Conservation (phyloP, 1,284 basidiomycete genomes). For the Trametes pubescens region DNA sequence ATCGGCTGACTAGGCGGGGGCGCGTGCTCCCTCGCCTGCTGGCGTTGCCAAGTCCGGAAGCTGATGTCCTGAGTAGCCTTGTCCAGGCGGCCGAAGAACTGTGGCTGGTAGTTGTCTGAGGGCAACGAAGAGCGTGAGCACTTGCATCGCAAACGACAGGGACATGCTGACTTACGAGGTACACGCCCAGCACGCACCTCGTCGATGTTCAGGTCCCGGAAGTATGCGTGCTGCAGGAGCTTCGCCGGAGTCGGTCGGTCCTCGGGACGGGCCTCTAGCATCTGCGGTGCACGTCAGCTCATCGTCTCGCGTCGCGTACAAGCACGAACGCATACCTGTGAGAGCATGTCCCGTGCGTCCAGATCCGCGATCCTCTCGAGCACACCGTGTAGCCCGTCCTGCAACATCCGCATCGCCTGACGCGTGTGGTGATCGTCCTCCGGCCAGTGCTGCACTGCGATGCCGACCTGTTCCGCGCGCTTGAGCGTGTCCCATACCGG, state of each 20-base stretch:
- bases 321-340: background rate
- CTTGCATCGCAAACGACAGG: no score
- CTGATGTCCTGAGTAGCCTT: background rate
- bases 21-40: background rate
- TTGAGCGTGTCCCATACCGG: conserved; percentile 18
- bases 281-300: background rate
- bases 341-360: conserved; percentile 4
- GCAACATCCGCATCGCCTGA: conserved; percentile 16
- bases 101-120: conserved; percentile 5
- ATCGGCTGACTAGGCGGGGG: background rate
- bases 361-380: background rate
- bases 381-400: conserved; percentile 2
- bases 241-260: background rate
- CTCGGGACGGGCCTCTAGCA: background rate
- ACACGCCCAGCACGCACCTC: background rate
- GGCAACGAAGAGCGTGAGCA: background rate
- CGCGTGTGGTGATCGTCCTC: background rate
- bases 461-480: conserved; percentile 1
- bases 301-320: background rate
- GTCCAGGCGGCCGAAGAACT: background rate
- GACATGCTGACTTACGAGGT: conserved; percentile 4
- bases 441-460: conserved; percentile 11
- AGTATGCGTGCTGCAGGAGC: conserved; percentile 12
- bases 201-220: conserved; percentile 10
- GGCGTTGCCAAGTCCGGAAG: background rate